Conservation (phyloP, 2,329 filamentous ascomycete species). For the Paracamarosporium sp. region DNA sequence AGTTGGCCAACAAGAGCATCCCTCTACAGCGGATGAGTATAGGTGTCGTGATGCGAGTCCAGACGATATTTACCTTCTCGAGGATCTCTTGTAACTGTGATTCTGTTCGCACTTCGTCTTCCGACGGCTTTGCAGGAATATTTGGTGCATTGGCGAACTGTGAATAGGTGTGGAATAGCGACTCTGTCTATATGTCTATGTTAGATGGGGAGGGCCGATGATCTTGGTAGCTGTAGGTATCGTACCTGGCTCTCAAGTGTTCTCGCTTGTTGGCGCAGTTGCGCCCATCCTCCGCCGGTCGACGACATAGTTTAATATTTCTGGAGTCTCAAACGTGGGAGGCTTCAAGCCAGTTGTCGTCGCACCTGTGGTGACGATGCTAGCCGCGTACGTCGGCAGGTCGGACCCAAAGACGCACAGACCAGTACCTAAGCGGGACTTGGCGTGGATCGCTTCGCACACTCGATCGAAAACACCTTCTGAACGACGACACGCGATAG, state of each 20-base stretch:
- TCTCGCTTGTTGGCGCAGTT: constrained; percentile 90
- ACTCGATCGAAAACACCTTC: constrained; percentile 23
- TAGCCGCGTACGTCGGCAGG: neutral
- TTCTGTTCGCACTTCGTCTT: constrained; percentile 83
- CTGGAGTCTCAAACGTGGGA: neutral
- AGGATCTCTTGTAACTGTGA: constrained; percentile 83
- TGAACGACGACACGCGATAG: constrained; percentile 47
- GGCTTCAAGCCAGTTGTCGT: neutral
- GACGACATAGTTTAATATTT: constrained; percentile 40
- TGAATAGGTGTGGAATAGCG: constrained; percentile 82
- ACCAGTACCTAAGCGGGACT: no score
- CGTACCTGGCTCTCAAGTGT: constrained; percentile 86
- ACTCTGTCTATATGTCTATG: constrained; percentile 72
- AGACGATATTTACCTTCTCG: constrained; percentile 68
- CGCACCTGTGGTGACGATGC: neutral
- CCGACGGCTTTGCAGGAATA: constrained; percentile 81
- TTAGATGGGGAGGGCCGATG: constrained; percentile 29
- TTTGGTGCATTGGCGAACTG: constrained; percentile 84
- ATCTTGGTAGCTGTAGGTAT: constrained; percentile 19
- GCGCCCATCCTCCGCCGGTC: constrained; percentile 74
- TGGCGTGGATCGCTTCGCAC: constrained; percentile 28
- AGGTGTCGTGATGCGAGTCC: constrained; percentile 10
- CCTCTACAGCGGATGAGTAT: constrained; percentile 62
- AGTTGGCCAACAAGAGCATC: constrained; percentile 83
- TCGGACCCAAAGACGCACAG: constrained; percentile 27